Conservation (phyloP, 768 basidiomycete genomes). For the Dioszegia crocea region DNA sequence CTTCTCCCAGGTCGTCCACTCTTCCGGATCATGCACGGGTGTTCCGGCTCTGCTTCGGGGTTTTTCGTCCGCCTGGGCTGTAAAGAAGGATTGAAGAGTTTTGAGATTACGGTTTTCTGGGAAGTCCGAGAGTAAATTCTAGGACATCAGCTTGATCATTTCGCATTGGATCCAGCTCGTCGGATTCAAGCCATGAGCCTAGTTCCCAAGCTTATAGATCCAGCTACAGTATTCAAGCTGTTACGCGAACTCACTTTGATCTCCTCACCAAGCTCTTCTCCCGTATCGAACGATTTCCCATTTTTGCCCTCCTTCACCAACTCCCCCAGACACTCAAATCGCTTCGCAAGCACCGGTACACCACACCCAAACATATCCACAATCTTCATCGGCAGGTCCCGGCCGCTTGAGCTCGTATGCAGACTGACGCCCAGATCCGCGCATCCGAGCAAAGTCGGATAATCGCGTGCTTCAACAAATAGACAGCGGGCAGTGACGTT, state of each 20-base stretch:
- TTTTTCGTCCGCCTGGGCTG: neutral
- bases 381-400: constrained; percentile 98
- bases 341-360: constrained; percentile 83
- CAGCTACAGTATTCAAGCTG: neutral
- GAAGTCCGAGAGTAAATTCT: constrained; percentile 56
- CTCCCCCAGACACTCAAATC: constrained; percentile 78
- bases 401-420: constrained; percentile 80
- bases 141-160: neutral
- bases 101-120: constrained; percentile 58
- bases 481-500: constrained; percentile 52
- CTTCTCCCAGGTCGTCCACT: constrained; percentile 76
- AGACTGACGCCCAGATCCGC: constrained; percentile 88
- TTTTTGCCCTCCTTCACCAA: constrained; percentile 80
- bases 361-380: constrained; percentile 99
- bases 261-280: constrained; percentile 65
- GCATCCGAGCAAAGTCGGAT: constrained; percentile 79
- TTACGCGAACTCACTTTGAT: constrained; percentile 50
- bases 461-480: constrained; percentile 87
- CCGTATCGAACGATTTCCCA: constrained; percentile 70
- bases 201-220: no score
- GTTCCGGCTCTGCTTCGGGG: neutral
- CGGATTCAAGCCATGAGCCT: no score
- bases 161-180: no score
- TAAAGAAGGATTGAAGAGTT: constrained; percentile 49
- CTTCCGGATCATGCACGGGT: constrained; percentile 46